Evolutionary conservation across 129 eudicot genomes (phyloP), one percentile per base, ranked within the genome.

Genomic region (Saussurea involucrata): DNA sequence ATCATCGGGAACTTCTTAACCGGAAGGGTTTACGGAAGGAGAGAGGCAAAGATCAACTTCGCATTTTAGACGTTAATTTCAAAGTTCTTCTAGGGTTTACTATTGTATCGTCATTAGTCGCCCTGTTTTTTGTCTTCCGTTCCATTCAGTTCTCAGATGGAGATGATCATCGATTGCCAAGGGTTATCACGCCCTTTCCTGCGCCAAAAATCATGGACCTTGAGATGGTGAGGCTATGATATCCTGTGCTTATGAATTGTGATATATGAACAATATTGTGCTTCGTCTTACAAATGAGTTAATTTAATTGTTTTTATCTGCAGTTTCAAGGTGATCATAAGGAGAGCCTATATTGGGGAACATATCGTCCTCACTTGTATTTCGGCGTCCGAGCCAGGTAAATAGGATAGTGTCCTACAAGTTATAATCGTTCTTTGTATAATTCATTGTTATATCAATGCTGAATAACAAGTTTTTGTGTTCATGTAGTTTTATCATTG

Each of bases 321-420:
- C 83, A 95, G 99, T 95, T 95, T 90, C 96, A 92, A 86, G 99
- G 99, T 57, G 99, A 92, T 80, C 99, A 95, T 55, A 95, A 87
- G 86, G 99, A 92, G 91, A 88, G 92, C 88, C 77, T 95, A 72
- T 95, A 95, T 71, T 95, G 99, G 99, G 99, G 99, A 68, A 95
- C 99, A 8, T 95, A 95, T 80, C 82, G 99, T 80, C 99, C 99
- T 68, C 89, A 88, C 11, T 88, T 92, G 37, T 95, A 95, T 70
- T 89, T 95, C 63, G 99, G 99, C 1, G 71, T 95, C 76, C 95
- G 99, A 5, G 91, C 99, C 0, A 83, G 99, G 99, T 88, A 87
- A 27, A 6, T 37, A 3, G 7, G 28, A n/a, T 60, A n/a, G 27
- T 2, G 15, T 11, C 36, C 57, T 53, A 7, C n/a, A 55, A 42